phyloP scores from a whole-genome alignment of 2,329 filamentous ascomycete species.

The Dactylellina sp. region DNA sequence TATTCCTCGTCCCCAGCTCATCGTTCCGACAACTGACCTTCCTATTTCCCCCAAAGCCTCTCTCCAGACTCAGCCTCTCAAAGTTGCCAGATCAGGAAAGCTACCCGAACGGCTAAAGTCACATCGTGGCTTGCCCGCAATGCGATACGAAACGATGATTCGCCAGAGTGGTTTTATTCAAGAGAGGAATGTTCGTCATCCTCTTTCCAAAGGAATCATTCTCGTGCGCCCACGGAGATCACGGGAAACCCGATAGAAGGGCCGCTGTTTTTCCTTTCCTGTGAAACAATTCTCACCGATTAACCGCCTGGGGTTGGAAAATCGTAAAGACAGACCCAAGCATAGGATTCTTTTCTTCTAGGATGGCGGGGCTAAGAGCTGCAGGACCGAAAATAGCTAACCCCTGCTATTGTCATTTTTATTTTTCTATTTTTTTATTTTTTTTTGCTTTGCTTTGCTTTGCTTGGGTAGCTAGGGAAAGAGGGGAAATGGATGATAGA shows the following conservation, averaged over 20 bases:
- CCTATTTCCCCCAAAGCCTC: conserved; percentile 8
- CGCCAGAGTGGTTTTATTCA: conserved; percentile 16
- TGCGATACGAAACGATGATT: conserved; percentile 28
- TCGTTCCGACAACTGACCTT: conserved; percentile 15
- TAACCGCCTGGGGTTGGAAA: not conserved
- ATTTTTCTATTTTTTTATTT: too few relatives aligned
- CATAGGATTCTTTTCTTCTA: conserved; percentile 20
- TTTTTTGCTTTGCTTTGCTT: too few relatives aligned
- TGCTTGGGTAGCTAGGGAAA: not conserved
- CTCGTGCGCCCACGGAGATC: not conserved
- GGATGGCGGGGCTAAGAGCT: not conserved
- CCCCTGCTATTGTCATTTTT: conserved; percentile 1
- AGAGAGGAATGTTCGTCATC: conserved; percentile 11
- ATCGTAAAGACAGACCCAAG: not conserved
- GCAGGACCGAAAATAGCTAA: conserved; percentile 15
- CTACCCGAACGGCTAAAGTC: conserved; percentile 33
- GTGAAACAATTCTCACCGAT: not conserved
- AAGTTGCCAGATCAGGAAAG: conserved; percentile 32
- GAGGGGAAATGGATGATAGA: not conserved
- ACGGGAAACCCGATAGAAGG: conserved; percentile 1
- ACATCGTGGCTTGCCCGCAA: conserved; percentile 42
- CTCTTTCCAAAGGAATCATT: conserved; percentile 2
- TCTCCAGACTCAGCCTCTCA: conserved; percentile 23
- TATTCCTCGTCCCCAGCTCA: not conserved
- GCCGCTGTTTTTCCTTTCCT: not conserved